Evolutionary conservation across 2,329 filamentous ascomycete genomes (phyloP), one percentile per base, ranked within the genome.

Genomic region (Hypomyces rosellus): DNA sequence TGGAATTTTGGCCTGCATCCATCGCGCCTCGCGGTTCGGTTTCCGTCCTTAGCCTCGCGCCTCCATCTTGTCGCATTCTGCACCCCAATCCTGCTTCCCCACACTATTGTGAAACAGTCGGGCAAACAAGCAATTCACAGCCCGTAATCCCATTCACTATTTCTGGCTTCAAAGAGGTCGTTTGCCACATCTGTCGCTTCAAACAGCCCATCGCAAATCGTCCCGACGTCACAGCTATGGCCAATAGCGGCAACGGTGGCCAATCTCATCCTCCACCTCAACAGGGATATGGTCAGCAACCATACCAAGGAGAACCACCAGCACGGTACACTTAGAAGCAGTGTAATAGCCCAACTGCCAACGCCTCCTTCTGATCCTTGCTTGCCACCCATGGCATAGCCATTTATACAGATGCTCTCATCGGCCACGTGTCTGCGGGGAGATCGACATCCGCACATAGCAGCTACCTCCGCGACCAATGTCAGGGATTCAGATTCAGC

Each of bases 171-270:
- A 74, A 84, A 59, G 86, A 89, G 61, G 77, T 92, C 50, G 73
- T 76, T 52, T 92, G 87, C 72, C 77, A 82, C 61, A 82, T 90
- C 65, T 92, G 87, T 76, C 82, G 85, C 64, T 90, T 89, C 65
- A 77, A 81, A 55, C 85, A 91, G 65, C 81, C 82, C 9, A 74
- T 85, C 49, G 73, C 79, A 56, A 73, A 76, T 59, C 71, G 80
- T 13, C 76, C 70, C 12, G 80, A 83, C 53, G 77, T 82, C 45
- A 72, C 75, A 63, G 71, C 70, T 49, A 78, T 81, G 72, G 68
- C 64, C 57, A 68, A 69, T 43, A 71, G 70, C 33, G 71, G 68
- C n/a, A 66, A 48, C 18, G 46, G 63, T 1, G 57, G 59, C 20
- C 58, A 60, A 12, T 59, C 55, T n/a, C 59, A 57, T 5, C 66